Percentiles rank a stretch among this genome's conserved stretches.
These are phyloP conservation scores for Heteromeles arbutifolia DNA, from an alignment of 306 rosid genomes.

Conservation along the genomic window DNA sequence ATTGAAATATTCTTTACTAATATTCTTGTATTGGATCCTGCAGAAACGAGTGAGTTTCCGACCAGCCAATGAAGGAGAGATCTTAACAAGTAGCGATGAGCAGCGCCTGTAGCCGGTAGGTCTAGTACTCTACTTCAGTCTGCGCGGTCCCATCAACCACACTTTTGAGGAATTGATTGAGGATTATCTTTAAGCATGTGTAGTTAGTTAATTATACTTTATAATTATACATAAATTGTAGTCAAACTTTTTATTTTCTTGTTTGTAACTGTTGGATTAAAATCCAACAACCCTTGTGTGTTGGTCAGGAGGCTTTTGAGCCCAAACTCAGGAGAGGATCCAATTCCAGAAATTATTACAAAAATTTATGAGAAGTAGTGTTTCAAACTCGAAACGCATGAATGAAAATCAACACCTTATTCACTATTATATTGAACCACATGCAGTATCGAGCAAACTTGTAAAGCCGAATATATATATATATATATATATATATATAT, in stretches of 20 bases:
- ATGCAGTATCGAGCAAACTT: too few species aligned
- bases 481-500: too few species aligned
- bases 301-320: too few species aligned
- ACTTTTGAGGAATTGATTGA: background rate
- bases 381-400: too few species aligned
- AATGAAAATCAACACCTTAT: too few species aligned
- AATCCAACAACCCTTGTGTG: too few species aligned
- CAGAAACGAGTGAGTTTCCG: conserved; percentile 87
- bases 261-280: background rate
- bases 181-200: background rate
- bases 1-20: background rate
- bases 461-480: too few species aligned
- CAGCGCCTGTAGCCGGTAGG: background rate
- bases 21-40: conserved; percentile 12
- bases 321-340: too few species aligned
- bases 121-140: background rate
- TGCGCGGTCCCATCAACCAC: background rate
- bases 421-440: too few species aligned
- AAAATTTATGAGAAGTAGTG: accelerated
- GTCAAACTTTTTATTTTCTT: background rate
- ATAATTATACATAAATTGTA: background rate
- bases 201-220: background rate
- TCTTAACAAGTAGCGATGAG: conserved; percentile 9
- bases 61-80: conserved; percentile 46
- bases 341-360: too few species aligned